Base-by-base conservation (phyloP, 148 eudicot species). In the Beta vulgaris region DNA sequence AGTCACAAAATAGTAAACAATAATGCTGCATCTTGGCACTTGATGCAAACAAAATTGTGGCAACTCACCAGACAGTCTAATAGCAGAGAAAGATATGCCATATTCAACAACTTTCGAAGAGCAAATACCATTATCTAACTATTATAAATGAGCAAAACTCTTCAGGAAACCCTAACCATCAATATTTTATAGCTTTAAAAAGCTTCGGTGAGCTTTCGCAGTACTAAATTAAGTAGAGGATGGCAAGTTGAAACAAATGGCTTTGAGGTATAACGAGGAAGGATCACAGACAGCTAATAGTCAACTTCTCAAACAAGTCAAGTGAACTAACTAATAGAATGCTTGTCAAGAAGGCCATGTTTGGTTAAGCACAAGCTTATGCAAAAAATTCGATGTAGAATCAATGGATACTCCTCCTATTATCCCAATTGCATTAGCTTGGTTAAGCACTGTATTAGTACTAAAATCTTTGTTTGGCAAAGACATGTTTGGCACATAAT, bases 351-450 rank as follows among this genome's bases (percentile, higher is more conserved):
- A n/a, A n/a, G n/a, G n/a, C n/a, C 11, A 51, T 21, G 55, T 25
- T 51, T 51, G 55, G 6, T 18, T 51, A 8, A 51, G 76, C 34
- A 80, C 87, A 12, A 91, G 76, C 77, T 87, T 91, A 21, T 82
- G 81, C 69, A 89, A 80, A 80, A 85, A 92, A 78, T 44, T 77
- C 28, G 88, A 49, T 60, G 89, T 85, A 19, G 87, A 85, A 37
- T 72, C 77, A 62, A 76, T 53, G 29, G 83, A 84, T 34, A 81
- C 83, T 15, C 97, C 94, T 76, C 91, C 97, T 25, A 92, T 82
- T 46, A 92, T 81, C 10, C 97, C 97, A 23, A 92, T 76, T 11
- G 86, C 73, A 76, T 83, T 87, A 6, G 67, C 75, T 51, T 89
- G 90, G 59, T 67, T 67, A n/a, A 82, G 80, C 71, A 79, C 15